Evolutionary conservation across 345 rosid species (phyloP), one percentile per base, ranked within the genome.

Genomic region (Hypericum androsaemum): DNA sequence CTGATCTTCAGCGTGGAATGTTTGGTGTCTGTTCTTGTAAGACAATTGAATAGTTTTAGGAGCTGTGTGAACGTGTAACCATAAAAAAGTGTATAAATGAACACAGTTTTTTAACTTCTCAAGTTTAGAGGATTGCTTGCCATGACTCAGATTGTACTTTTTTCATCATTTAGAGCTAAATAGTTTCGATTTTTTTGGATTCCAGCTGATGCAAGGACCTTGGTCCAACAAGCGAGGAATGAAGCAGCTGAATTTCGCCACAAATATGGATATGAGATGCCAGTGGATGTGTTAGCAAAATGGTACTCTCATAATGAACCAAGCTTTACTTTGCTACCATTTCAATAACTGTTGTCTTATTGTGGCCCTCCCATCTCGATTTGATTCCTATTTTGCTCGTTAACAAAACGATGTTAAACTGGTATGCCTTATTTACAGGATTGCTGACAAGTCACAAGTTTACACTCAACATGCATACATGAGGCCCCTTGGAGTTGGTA

Each of bases 401-500:
- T 13, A 12, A 17, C 1, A 13, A 13, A 14, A 6, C 12, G 12
- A 14, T 13, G 11, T 46, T 46, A 4, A 12, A 13, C 9, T 13
- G 28, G 37, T 37, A 47, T 42, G 47, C 39, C 51, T 32, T 39
- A n/a, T 52, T 12, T 60, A 37, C 64, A 92, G 99, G 99, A 82
- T 94, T 72, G 95, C 99, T 0, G 97, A 94, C 68, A 88, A 94
- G 59, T 88, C 99, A 32, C 99, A 94, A 64, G 84, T 94, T 53
- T 94, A 94, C 60, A 94, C 99, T 51, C 99, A 94, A 56, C 97
- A 94, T 79, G 99, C 97, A 53, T 94, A 94, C 67, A 94, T 88
- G 99, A 83, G 99, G 75, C 99, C 99, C 10, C 99, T 94, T 68
- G 99, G 99, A 63, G 94, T 94, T 58, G 95, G 99, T 79, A 67